Percentiles rank a stretch among this genome's conserved stretches.
These are phyloP conservation scores for Periconia macrospinosa DNA, from an alignment of 2,329 filamentous ascomycete genomes.

Conservation along the genomic window DNA sequence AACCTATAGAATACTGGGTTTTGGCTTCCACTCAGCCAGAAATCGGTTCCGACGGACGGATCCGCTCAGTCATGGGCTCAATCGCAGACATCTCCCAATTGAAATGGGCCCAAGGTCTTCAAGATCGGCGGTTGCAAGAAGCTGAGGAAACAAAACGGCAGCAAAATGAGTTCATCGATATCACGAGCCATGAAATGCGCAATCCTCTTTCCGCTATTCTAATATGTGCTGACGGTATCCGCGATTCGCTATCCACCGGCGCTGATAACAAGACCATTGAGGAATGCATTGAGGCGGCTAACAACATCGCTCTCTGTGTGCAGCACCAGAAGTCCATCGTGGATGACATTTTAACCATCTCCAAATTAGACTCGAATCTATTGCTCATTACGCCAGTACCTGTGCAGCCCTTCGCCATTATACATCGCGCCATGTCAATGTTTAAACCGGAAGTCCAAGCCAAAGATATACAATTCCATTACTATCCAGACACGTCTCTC, in stretches of 20 bases:
- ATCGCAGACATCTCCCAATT: slow-evolving; percentile 37
- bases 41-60: slow-evolving; percentile 23
- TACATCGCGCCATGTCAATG: slow-evolving; percentile 41
- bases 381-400: slow-evolving; percentile 41
- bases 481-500: slow-evolving; percentile 38
- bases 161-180: slow-evolving; percentile 42
- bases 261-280: slow-evolving; percentile 16
- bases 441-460: slow-evolving; percentile 40
- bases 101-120: slow-evolving; percentile 41
- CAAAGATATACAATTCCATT: slow-evolving; percentile 32
- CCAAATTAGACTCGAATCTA: slow-evolving; percentile 34
- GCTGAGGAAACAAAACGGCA: slow-evolving; percentile 37
- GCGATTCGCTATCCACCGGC: slow-evolving; percentile 20
- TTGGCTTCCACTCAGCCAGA: slow-evolving; percentile 37
- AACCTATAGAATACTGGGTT: slow-evolving; percentile 50
- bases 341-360: slow-evolving; percentile 39
- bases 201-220: slow-evolving; percentile 37
- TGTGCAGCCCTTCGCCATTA: slow-evolving; percentile 38
- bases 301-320: slow-evolving; percentile 46
- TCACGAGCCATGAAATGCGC: slow-evolving; percentile 41
- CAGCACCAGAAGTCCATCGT: slow-evolving; percentile 40
- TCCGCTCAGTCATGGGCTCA: slow-evolving; percentile 34
- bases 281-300: slow-evolving; percentile 34
- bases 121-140: slow-evolving; percentile 28
- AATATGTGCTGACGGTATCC: slow-evolving; percentile 38